A percentile compares a stretch with the other conserved stretches of the same genome.
Evolutionary conservation across 441 rosid genomes (phyloP).

Genomic region (Gossypium trilobum): DNA sequence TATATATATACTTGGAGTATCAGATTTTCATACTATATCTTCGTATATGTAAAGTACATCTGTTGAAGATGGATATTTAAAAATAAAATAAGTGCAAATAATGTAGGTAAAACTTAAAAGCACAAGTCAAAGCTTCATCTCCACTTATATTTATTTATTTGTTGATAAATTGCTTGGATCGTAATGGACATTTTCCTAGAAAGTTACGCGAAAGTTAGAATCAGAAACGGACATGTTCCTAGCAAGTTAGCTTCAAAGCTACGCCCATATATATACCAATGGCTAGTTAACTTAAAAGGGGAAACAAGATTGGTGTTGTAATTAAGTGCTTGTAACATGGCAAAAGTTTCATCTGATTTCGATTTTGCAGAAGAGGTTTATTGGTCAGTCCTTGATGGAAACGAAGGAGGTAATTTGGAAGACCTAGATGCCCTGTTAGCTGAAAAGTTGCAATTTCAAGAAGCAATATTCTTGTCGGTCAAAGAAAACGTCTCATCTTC

Average conservation of each 20-base stretch:
- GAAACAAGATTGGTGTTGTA: neutral
- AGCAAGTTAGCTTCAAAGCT: neutral
- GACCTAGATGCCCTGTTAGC: conserved; percentile 7
- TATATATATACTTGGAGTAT: neutral
- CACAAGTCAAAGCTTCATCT: neutral
- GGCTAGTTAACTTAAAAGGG: neutral
- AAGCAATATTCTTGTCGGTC: neutral
- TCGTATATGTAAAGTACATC: neutral
- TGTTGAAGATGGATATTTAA: neutral
- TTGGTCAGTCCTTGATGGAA: neutral
- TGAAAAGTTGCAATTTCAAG: conserved; percentile 1
- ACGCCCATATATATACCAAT: neutral
- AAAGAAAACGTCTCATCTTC: neutral
- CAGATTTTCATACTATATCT: neutral
- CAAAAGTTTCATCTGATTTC: neutral
- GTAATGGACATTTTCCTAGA: neutral
- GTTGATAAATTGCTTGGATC: neutral
- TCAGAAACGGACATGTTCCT: neutral
- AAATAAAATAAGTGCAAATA: neutral
- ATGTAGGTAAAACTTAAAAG: neutral
- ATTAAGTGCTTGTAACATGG: neutral
- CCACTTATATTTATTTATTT: neutral
- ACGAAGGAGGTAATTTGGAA: neutral
- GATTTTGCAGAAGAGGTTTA: neutral
- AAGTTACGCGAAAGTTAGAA: neutral